Conservation (phyloP, 164 flowering plant species). For the Stephania cephalantha region DNA sequence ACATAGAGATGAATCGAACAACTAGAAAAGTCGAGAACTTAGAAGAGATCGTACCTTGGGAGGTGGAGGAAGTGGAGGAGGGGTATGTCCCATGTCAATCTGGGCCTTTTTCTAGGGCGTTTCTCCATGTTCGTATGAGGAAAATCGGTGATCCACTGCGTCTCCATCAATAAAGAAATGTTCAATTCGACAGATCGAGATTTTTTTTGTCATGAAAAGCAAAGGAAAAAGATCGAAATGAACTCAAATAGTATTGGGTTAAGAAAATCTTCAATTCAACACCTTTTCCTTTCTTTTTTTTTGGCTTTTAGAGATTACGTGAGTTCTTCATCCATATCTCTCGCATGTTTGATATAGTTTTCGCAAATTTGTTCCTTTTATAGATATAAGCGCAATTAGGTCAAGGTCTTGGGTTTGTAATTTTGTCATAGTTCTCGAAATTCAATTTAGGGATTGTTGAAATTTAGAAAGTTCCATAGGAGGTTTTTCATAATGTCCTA, state of each 20-base stretch:
- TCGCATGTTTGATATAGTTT: background rate
- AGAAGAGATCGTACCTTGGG: constrained; percentile 31
- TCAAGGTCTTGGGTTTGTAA: too few relatives aligned
- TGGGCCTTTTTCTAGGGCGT: constrained; percentile 67
- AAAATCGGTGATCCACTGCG: constrained; percentile 56
- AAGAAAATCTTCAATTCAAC: too few relatives aligned
- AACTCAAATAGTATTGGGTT: too few relatives aligned
- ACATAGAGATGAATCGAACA: background rate
- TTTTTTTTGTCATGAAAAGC: background rate
- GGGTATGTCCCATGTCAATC: constrained; percentile 73
- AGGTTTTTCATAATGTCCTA: too few relatives aligned
- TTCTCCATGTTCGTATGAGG: constrained; percentile 61
- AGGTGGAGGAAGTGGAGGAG: constrained; percentile 40
- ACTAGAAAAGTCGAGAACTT: background rate
- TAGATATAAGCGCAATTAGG: too few relatives aligned
- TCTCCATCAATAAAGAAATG: constrained; percentile 43
- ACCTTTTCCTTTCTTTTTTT: too few relatives aligned
- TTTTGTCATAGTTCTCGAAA: too few relatives aligned
- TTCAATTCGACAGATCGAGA: background rate
- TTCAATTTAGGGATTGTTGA: too few relatives aligned
- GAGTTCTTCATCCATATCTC: too few relatives aligned
- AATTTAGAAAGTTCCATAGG: too few relatives aligned
- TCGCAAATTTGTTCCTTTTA: too few relatives aligned
- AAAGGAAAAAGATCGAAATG: background rate
- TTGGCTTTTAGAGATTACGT: constrained; percentile 89